phyloP scores from a whole-genome alignment of 345 rosid genomes.

The Toxicodendron radicans region DNA sequence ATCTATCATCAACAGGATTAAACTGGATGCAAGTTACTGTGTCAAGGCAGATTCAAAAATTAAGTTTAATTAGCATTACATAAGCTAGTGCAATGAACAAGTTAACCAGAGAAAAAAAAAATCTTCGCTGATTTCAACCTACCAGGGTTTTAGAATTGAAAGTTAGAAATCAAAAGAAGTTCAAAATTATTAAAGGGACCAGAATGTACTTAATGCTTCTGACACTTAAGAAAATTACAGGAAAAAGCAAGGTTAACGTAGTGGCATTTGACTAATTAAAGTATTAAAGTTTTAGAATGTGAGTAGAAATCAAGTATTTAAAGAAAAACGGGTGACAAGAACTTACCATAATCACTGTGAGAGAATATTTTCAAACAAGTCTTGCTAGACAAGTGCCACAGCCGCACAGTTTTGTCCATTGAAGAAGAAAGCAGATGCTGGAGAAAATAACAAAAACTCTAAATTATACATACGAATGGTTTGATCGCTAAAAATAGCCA shows the following conservation, averaged over 20 bases:
- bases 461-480: constrained; percentile 9
- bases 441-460: constrained; percentile 23
- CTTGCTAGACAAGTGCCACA: constrained; percentile 84
- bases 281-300: background rate
- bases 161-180: background rate
- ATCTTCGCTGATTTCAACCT: background rate
- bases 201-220: background rate
- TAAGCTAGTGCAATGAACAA: constrained; percentile 14
- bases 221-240: background rate
- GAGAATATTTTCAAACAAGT: constrained; percentile 88
- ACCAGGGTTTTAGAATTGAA: background rate
- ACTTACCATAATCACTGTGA: constrained; percentile 93
- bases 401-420: constrained; percentile 97
- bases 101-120: background rate
- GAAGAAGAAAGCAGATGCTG: constrained; percentile 96
- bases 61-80: constrained; percentile 16
- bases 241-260: background rate
- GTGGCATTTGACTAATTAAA: background rate
- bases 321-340: constrained; percentile 8
- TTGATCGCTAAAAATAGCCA: background rate
- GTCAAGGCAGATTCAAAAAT: constrained; percentile 29
- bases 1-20: constrained; percentile 93
- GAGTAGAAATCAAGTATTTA: background rate
- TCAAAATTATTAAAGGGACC: constrained; percentile 4
- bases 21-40: constrained; percentile 99